phyloP scores from a whole-genome alignment of 129 eudicot genomes.

The Flaveria bidentis region DNA sequence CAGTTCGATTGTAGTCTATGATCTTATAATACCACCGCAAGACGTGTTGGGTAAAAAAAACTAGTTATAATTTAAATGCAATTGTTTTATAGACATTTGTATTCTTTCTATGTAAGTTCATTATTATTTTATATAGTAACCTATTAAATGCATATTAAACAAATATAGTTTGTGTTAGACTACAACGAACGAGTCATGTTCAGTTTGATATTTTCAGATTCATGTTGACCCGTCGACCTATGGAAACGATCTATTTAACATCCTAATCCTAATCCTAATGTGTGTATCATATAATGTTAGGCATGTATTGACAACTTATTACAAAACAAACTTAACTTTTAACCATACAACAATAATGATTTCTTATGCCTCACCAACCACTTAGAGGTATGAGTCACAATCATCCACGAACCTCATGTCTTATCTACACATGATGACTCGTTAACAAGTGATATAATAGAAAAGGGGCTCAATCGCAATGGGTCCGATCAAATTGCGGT shows the following conservation, averaged over 20 bases:
- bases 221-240: not conserved
- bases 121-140: too few species aligned
- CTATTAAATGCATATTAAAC: too few species aligned
- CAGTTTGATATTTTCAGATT: too few species aligned
- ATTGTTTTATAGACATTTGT: too few species aligned
- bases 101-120: too few species aligned
- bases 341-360: not conserved
- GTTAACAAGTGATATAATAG: not conserved
- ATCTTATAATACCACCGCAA: too few species aligned
- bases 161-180: too few species aligned
- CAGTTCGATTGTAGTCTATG: too few species aligned
- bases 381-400: not conserved
- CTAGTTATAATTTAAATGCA: too few species aligned
- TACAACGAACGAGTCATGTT: too few species aligned
- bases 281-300: not conserved
- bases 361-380: not conserved
- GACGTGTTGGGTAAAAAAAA: too few species aligned
- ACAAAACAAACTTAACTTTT: not conserved
- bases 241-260: not conserved
- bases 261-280: not conserved
- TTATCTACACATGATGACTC: conserved; percentile 11
- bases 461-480: not conserved
- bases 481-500: not conserved
- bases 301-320: not conserved
- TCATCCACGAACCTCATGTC: conserved; percentile 13